A percentile compares a stretch with the other conserved stretches of the same genome.
phyloP scores from a whole-genome alignment of 306 rosid species.

The Potentilla sterilis region DNA sequence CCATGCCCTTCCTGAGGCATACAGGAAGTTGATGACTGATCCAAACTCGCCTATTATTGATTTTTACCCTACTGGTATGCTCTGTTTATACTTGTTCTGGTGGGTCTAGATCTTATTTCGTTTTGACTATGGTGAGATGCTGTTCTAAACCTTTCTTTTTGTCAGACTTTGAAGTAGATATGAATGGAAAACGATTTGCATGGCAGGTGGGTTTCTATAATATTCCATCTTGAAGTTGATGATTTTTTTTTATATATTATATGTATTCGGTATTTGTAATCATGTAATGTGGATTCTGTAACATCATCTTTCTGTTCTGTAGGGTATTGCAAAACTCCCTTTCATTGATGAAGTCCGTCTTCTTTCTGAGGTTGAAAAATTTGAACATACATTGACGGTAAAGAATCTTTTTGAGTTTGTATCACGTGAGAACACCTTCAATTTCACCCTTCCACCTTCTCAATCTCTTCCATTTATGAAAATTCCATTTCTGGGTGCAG shows the following conservation, averaged over 20 bases:
- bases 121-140: slow-evolving; percentile 3
- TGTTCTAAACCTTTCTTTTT: slow-evolving; percentile 29
- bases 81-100: slow-evolving; percentile 12
- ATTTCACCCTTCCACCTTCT: background rate
- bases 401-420: slow-evolving; percentile 14
- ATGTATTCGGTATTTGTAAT: background rate
- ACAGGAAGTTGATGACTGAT: slow-evolving; percentile 84
- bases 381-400: slow-evolving; percentile 78
- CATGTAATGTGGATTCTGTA: slow-evolving; percentile 13
- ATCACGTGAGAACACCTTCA: background rate
- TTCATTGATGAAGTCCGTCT: slow-evolving; percentile 94
- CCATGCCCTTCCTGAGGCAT: slow-evolving; percentile 89
- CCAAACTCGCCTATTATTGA: slow-evolving; percentile 83
- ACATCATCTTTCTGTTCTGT: slow-evolving; percentile 27
- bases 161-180: slow-evolving; percentile 97
- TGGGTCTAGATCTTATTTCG: background rate
- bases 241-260: background rate
- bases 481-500: slow-evolving; percentile 31
- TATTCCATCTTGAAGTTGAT: background rate
- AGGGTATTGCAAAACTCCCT: slow-evolving; percentile 98
- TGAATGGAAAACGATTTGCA: slow-evolving; percentile 95
- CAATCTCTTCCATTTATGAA: background rate
- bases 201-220: slow-evolving; percentile 73
- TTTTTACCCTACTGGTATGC: slow-evolving; percentile 87
- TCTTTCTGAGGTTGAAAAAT: slow-evolving; percentile 71